Base-by-base conservation (phyloP, 169 alveolate genomes). In the Eimeria brunetti region DNA sequence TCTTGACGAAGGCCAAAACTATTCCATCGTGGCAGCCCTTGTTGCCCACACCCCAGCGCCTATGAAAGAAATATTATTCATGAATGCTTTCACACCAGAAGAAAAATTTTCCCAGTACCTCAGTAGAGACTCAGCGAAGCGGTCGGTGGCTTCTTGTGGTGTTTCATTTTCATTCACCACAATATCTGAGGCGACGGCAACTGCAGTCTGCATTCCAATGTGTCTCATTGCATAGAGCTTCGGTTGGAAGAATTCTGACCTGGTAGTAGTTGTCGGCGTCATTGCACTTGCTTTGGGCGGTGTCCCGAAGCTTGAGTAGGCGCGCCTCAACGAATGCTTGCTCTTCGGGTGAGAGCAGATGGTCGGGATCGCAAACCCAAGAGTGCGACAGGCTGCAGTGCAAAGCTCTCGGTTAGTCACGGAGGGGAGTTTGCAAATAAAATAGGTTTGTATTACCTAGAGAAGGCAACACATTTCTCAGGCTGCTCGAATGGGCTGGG, bases 321-420 rank as follows among this genome's bases (percentile, higher is more conserved):
- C 89, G 93, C 36, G 93, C 80, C 80, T 92, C 96, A 12, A 92
- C 86, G 80, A 64, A 53, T 24, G 92, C 86, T 56, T 92, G 96
- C 88, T 92, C 96, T n/a, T 64, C 41, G 24, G 96, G 94, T 12
- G 92, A 46, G 53, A 92, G 93, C 67, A 92, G 30, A 33, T 92
- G 89, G 88, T 92, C 96, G 58, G 96, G 96, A 36, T 92, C 96
- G 80, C 96, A 92, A 12, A 92, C 22, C 96, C 96, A 92, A 9
- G 96, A 53, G 58, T 92, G 96, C 2, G 92, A 62, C 51, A 92
- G 93, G 93, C 96, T 92, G 80, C 60, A 64, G 20, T 38, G 56
- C 33, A 14, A 33, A 41, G 51, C 73, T n/a, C 24, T 46, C 7
- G 24, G 41, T 33, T n/a, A 33, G 60, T 41, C 8, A 27, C 24